phyloP scores from a whole-genome alignment of 352 stramenopile species.

The Paralagenidium karlingii region DNA sequence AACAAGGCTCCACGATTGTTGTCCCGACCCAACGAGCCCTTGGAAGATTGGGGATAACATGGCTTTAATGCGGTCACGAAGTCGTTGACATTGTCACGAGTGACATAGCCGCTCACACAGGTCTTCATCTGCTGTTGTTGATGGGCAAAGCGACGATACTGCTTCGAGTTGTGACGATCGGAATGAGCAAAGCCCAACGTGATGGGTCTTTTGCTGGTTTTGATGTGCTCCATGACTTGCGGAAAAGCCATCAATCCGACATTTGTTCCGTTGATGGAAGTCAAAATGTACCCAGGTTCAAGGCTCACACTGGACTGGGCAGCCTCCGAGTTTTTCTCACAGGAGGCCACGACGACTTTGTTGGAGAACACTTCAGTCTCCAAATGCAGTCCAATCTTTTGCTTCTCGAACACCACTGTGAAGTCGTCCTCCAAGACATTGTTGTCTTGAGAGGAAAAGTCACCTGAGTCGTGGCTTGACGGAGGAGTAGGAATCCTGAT shows the following conservation, averaged over 20 bases:
- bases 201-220: constrained; percentile 26
- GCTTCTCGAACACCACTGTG: constrained; percentile 34
- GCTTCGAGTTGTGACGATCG: constrained; percentile 9
- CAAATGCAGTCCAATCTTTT: constrained; percentile 54
- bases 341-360: constrained; percentile 41
- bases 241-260: constrained; percentile 25
- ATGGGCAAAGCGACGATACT: constrained; percentile 20
- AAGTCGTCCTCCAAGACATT: constrained; percentile 31
- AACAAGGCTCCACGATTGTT: too few relatives aligned
- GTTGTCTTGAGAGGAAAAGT: constrained; percentile 21
- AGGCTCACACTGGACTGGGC: constrained; percentile 21
- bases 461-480: too few relatives aligned
- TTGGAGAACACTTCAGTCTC: constrained; percentile 47
- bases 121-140: too few relatives aligned
- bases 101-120: too few relatives aligned
- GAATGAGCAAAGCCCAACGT: constrained; percentile 40
- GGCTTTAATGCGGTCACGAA: too few relatives aligned
- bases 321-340: constrained; percentile 50
- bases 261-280: constrained; percentile 41
- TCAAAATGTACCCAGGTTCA: constrained; percentile 36
- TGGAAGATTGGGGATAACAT: too few relatives aligned
- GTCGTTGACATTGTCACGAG: background rate
- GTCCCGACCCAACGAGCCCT: too few relatives aligned
- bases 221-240: constrained; percentile 36
- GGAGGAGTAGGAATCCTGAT: too few relatives aligned